Evolutionary conservation across 73 alveolate species (phyloP).

Genomic region (Tetrahymena borealis): DNA sequence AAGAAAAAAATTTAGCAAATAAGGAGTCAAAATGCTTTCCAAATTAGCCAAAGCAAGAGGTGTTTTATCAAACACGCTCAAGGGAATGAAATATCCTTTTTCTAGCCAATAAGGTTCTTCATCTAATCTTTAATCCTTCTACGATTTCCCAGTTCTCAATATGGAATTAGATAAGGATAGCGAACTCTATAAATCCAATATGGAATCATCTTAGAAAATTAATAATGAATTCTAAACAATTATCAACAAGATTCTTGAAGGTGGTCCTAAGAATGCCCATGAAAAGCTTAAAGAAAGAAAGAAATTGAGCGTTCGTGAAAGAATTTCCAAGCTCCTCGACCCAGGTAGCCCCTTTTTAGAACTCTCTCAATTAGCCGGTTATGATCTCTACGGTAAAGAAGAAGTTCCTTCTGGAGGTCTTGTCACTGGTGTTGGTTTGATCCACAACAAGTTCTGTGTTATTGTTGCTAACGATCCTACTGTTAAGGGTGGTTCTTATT

Average conservation of each 20-base stretch:
- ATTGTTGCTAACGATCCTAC: slow-evolving; percentile 91
- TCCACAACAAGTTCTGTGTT: slow-evolving; percentile 74
- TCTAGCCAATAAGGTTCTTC: not conserved
- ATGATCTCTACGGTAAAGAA: slow-evolving; percentile 56
- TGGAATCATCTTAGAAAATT: not conserved
- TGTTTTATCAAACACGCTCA: not conserved
- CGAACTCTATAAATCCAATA: not conserved
- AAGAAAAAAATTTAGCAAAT: not conserved
- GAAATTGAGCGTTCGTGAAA: slow-evolving; percentile 50
- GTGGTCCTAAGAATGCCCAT: slow-evolving; percentile 40
- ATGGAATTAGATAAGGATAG: slow-evolving; percentile 7
- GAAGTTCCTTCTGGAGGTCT: slow-evolving; percentile 81
- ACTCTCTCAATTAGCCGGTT: slow-evolving; percentile 75
- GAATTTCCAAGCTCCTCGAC: slow-evolving; percentile 58
- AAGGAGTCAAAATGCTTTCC: not conserved
- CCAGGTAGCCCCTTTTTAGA: slow-evolving; percentile 84
- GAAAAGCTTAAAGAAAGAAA: slow-evolving; percentile 40
- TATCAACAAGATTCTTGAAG: slow-evolving; percentile 6
- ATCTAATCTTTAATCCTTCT: not conserved
- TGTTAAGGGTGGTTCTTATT: slow-evolving; percentile 90
- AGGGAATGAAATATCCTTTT: not conserved
- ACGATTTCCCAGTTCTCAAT: not conserved
- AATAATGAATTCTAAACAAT: not conserved
- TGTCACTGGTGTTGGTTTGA: slow-evolving; percentile 88
- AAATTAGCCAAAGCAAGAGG: not conserved